These are phyloP conservation scores for Harringtonia lauricola DNA, from an alignment of 2,329 filamentous ascomycete species.

Conservation along the genomic window DNA sequence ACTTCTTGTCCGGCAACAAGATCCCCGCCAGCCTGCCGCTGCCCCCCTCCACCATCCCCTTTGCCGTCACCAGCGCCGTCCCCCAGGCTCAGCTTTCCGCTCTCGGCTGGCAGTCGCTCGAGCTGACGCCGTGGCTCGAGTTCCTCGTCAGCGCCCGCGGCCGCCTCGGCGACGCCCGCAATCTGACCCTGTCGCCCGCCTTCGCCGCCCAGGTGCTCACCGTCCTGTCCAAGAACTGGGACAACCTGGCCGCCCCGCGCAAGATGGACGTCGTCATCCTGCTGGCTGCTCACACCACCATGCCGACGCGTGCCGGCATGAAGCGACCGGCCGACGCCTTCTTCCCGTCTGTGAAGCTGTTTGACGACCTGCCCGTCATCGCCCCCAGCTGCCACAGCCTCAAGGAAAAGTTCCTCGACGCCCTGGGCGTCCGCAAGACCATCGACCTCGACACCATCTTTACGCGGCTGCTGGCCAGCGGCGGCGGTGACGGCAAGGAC, in stretches of 20 bases:
- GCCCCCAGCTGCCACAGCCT: slow-evolving; percentile 66
- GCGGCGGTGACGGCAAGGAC: slow-evolving; percentile 19
- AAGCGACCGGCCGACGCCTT: slow-evolving; percentile 75
- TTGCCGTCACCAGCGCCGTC: slow-evolving; percentile 67
- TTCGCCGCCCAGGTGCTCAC: slow-evolving; percentile 71
- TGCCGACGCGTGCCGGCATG: slow-evolving; percentile 90
- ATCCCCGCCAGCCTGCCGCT: slow-evolving; percentile 75
- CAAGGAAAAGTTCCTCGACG: slow-evolving; percentile 79
- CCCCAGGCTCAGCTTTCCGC: slow-evolving; percentile 58
- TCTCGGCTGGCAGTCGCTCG: slow-evolving; percentile 77
- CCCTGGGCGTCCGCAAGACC: slow-evolving; percentile 86
- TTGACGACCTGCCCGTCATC: slow-evolving; percentile 74
- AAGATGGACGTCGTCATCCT: slow-evolving; percentile 55
- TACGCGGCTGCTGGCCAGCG: slow-evolving; percentile 63
- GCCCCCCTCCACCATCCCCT: slow-evolving; percentile 72
- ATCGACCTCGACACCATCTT: slow-evolving; percentile 93
- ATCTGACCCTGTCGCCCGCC: slow-evolving; percentile 57
- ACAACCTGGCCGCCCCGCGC: slow-evolving; percentile 55
- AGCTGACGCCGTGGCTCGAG: slow-evolving; percentile 74
- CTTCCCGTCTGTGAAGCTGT: slow-evolving; percentile 86
- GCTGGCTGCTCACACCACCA: slow-evolving; percentile 58
- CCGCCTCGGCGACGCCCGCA: slow-evolving; percentile 45
- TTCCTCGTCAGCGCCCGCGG: slow-evolving; percentile 65
- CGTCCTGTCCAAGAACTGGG: slow-evolving; percentile 83
- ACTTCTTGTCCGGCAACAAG: slow-evolving; percentile 64